Conservation (phyloP, 2,329 filamentous ascomycete genomes). For the Aspergillus tamarii region DNA sequence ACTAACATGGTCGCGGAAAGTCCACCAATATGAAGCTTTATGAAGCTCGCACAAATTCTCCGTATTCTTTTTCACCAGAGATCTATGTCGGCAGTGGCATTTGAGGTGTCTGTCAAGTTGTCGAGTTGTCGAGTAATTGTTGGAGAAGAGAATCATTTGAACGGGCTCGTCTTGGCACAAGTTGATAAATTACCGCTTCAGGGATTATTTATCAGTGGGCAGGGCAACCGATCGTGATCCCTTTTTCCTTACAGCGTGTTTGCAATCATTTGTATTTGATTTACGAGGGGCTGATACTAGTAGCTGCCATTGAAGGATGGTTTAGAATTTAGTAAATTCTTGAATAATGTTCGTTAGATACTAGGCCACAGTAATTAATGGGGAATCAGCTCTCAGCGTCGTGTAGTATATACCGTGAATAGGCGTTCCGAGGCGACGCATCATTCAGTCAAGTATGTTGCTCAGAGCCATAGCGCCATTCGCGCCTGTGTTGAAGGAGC, state of each 20-base stretch:
- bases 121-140: constrained; percentile 4
- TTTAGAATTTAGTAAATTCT: not conserved
- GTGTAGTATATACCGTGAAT: not conserved
- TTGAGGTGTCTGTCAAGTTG: not conserved
- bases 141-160: not conserved
- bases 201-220: constrained; percentile 29
- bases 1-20: not conserved
- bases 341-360: not conserved
- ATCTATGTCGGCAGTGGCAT: not conserved
- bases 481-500: not conserved
- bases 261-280: not conserved
- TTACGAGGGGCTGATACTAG: not conserved
- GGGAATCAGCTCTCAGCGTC: not conserved
- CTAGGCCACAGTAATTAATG: not conserved
- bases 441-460: not conserved
- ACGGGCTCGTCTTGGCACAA: constrained; percentile 37
- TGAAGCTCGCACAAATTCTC: not conserved
- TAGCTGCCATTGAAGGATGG: not conserved
- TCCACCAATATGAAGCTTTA: not conserved
- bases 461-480: not conserved
- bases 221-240: constrained; percentile 35
- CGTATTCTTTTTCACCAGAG: not conserved
- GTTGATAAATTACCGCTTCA: constrained; percentile 35
- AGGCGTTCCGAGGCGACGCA: not conserved
- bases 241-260: not conserved